These are phyloP conservation scores for Panicum hallii DNA, from an alignment of 202 grass and related monocot species.

Conservation along the genomic window DNA sequence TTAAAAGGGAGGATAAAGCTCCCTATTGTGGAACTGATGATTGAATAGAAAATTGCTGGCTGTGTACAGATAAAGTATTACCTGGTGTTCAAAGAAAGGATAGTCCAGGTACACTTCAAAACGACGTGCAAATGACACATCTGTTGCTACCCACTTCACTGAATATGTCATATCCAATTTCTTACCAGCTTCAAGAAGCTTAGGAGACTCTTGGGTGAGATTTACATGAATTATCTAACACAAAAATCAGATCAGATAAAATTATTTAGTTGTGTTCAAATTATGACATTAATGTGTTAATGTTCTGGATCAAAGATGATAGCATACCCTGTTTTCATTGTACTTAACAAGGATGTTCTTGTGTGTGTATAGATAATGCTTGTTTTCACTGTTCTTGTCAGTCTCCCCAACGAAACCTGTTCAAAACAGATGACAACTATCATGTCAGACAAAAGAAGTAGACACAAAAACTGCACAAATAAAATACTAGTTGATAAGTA, in stretches of 20 bases:
- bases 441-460: constrained; percentile 33
- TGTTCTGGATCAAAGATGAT: constrained; percentile 28
- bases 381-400: constrained; percentile 96
- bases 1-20: constrained; percentile 22
- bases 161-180: constrained; percentile 89
- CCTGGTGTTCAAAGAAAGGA: constrained; percentile 99
- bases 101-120: constrained; percentile 99
- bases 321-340: constrained; percentile 78
- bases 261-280: constrained; percentile 20
- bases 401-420: constrained; percentile 93
- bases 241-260: constrained; percentile 34
- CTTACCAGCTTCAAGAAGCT: constrained; percentile 84
- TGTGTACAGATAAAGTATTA: constrained; percentile 42
- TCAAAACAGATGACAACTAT: constrained; percentile 20
- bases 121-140: constrained; percentile 88
- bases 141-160: constrained; percentile 81
- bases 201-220: constrained; percentile 92
- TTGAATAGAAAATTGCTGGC: constrained; percentile 11
- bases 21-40: not conserved
- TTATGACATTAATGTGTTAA: constrained; percentile 12
- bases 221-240: constrained; percentile 99
- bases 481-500: constrained; percentile 43
- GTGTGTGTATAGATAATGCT: constrained; percentile 93
- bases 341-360: constrained; percentile 92
- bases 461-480: not conserved